Base-by-base conservation (phyloP, 306 rosid genomes). In the Phaseolus lunatus region DNA sequence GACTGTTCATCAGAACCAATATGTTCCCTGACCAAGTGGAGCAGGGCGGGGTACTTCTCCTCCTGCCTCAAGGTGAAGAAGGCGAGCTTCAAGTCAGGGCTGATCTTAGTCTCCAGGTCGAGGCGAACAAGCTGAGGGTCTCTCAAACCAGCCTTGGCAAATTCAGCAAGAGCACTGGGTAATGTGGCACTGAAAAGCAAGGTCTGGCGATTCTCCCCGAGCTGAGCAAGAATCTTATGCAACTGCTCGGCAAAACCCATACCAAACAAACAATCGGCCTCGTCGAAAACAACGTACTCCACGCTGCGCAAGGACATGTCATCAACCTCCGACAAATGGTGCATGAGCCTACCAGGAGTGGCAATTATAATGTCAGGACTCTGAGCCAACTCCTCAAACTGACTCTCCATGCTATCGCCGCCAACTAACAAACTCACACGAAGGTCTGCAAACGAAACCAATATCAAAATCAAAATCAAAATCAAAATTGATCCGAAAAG, bases 291-390 rank as follows among this genome's bases (percentile, higher is more conserved):
- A 80, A 92, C 98, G 64, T 92, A 92, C 78, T 95, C 98, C 20
- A 89, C 96, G 1, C 88, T 84, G 5, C 92, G 91, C 84, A 94
- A 72, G 1, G 96, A 81, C 97, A 92, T 88, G 83, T 92, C 98
- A 14, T 92, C 97, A 45, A 94, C 88, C 86, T 92, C 97, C 33
- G 96, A 83, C 83, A 90, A 75, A 88, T 87, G 98, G 70, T 94
- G 98, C 94, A 94, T 92, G 24, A 94, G 93, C 92, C 98, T 92
- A 15, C 98, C 98, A 2, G 98, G 98, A 48, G 96, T 92, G 31
- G 98, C 98, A 72, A 94, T 92, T 78, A 94, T 90, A 62, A 94
- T 79, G 74, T 94, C 97, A 1, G 97, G 98, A 78, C 80, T 88
- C 75, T 89, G 96, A 7, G 97, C 80, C 61, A 94, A 82, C 70